A percentile compares a stretch with the other conserved stretches of the same genome.
Conservation (phyloP, 495 filamentous ascomycete species). For the Penicillium pancosmium region DNA sequence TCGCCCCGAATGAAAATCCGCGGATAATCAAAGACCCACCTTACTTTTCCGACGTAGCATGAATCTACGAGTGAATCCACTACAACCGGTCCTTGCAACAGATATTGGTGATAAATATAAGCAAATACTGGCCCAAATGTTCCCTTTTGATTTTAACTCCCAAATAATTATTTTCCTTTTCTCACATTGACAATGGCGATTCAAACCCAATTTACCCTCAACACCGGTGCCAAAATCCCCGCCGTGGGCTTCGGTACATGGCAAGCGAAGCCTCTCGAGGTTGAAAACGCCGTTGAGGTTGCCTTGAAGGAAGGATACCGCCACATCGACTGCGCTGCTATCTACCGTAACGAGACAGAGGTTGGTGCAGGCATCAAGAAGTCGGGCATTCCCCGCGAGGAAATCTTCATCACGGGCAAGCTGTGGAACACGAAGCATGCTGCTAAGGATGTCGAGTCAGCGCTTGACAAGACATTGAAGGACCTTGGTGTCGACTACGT, state of each 20-base stretch:
- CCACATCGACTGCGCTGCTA: slow-evolving; percentile 72
- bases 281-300: slow-evolving; percentile 38
- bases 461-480: slow-evolving; percentile 53
- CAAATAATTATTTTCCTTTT: not conserved
- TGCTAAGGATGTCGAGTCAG: slow-evolving; percentile 40
- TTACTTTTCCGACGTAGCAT: slow-evolving; percentile 1
- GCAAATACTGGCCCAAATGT: not conserved
- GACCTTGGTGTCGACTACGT: slow-evolving; percentile 68
- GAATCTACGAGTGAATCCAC: not conserved
- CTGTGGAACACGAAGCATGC: slow-evolving; percentile 49
- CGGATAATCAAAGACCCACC: slow-evolving; percentile 3
- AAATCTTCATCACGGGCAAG: slow-evolving; percentile 78
- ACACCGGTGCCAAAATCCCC: slow-evolving; percentile 46
- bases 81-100: not conserved
- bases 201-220: slow-evolving; percentile 43
- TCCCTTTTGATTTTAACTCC: not conserved
- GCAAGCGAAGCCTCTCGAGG: slow-evolving; percentile 38
- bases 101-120: slow-evolving; percentile 2
- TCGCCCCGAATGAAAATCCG: not conserved
- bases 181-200: slow-evolving; percentile 31
- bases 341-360: slow-evolving; percentile 70
- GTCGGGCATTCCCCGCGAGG: slow-evolving; percentile 58
- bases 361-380: slow-evolving; percentile 63
- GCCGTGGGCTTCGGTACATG: slow-evolving; percentile 40
- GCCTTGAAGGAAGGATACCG: slow-evolving; percentile 64